These are phyloP conservation scores for Smallanthus sonchifolius DNA, from an alignment of 129 eudicot species.

Conservation along the genomic window DNA sequence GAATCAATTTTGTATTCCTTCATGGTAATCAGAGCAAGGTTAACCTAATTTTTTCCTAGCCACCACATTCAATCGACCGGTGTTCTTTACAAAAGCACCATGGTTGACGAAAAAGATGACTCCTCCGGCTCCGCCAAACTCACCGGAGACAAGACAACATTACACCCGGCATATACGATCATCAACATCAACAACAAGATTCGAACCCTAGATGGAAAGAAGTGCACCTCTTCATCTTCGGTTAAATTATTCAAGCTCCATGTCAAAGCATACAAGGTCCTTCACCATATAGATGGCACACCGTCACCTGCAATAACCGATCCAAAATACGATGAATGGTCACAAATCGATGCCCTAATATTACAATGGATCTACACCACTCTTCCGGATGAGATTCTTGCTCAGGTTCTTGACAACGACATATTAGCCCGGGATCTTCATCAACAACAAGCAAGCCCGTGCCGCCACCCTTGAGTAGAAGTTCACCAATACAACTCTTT, in stretches of 20 bases:
- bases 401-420: not conserved
- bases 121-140: not conserved
- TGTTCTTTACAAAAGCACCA: not conserved
- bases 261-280: not conserved
- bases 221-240: not conserved
- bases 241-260: not conserved
- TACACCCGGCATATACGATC: not conserved
- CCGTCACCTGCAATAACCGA: not conserved
- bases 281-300: not conserved
- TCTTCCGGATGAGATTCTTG: not conserved
- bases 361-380: not conserved
- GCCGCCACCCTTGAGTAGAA: not conserved
- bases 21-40: too few species aligned
- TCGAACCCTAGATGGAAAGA: not conserved
- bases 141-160: not conserved
- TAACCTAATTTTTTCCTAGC: too few species aligned
- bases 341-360: not conserved
- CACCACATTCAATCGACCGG: too few species aligned
- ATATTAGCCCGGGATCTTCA: not conserved
- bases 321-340: not conserved
- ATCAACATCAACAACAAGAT: too few species aligned
- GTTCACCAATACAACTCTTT: not conserved
- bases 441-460: not conserved
- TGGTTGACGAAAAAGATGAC: not conserved
- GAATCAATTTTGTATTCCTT: too few species aligned